A percentile compares a stretch with the other conserved stretches of the same genome.
Evolutionary conservation across 2,329 filamentous ascomycete species (phyloP).

Genomic region (Neoarthrinium moseri): DNA sequence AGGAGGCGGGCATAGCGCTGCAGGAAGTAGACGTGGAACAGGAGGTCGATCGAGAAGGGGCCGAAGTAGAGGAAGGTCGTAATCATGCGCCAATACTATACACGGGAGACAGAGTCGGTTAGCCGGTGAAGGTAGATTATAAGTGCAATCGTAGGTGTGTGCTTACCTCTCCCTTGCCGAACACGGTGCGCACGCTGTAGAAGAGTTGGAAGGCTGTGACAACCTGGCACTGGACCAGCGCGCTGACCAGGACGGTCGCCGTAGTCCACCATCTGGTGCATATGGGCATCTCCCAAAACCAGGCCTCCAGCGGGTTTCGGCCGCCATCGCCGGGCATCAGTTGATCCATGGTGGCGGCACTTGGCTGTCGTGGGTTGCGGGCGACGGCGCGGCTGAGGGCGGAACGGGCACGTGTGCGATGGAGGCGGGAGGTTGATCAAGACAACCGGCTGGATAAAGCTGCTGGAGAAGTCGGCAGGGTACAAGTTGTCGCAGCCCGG

Average conservation of each 20-base stretch:
- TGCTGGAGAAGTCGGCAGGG: no score
- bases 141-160: no score
- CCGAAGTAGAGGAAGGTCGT: constrained; percentile 98
- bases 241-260: constrained; percentile 82
- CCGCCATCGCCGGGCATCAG: constrained; percentile 56
- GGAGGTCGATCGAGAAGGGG: constrained; percentile 85
- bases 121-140: no score
- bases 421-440: no score
- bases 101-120: not conserved
- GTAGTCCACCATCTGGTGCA: constrained; percentile 98
- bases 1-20: constrained; percentile 93
- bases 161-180: constrained; percentile 83
- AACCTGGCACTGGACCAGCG: constrained; percentile 89
- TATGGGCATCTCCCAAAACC: constrained; percentile 98
- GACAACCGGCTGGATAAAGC: no score
- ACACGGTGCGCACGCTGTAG: constrained; percentile 92
- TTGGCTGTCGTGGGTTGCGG: not conserved
- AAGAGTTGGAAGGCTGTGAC: constrained; percentile 94
- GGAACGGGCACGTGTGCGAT: no score
- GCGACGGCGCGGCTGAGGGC: not conserved
- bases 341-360: constrained; percentile 47
- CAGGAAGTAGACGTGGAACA: constrained; percentile 98
- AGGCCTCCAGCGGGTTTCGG: constrained; percentile 82
- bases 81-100: constrained; percentile 90
- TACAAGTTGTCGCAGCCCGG: not conserved